phyloP scores from a whole-genome alignment of 2,329 filamentous ascomycete species.

The Lojkania enalia region DNA sequence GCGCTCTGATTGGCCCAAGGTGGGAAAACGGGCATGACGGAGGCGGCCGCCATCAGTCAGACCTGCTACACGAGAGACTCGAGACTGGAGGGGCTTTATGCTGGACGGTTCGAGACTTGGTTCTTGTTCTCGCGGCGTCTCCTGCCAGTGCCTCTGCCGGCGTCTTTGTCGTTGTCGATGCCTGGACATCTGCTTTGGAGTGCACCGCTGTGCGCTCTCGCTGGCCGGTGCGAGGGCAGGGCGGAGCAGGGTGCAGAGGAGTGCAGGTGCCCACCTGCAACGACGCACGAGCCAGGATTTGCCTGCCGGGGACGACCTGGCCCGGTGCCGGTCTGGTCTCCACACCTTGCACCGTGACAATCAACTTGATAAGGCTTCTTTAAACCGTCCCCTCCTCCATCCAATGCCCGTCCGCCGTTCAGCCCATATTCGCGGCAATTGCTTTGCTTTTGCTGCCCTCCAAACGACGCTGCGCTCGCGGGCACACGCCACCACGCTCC shows the following conservation, averaged over 20 bases:
- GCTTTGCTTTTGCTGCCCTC: slow-evolving; percentile 11
- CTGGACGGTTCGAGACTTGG: no score
- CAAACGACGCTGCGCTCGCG: slow-evolving; percentile 20
- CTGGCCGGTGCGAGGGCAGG: neutral
- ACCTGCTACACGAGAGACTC: slow-evolving; percentile 10
- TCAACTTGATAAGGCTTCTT: slow-evolving; percentile 36
- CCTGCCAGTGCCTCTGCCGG: neutral
- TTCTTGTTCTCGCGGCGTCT: no score
- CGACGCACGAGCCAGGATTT: slow-evolving; percentile 5
- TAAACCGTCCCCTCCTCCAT: slow-evolving; percentile 19
- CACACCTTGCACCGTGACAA: slow-evolving; percentile 23
- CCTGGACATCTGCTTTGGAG: neutral
- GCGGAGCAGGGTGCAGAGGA: neutral
- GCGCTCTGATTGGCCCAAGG: slow-evolving; percentile 20
- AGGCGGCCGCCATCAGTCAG: slow-evolving; percentile 4
- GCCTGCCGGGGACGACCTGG: slow-evolving; percentile 11
- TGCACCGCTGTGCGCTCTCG: no score
- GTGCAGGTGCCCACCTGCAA: slow-evolving; percentile 3
- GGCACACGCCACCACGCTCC: slow-evolving; percentile 22
- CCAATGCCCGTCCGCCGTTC: slow-evolving; percentile 21
- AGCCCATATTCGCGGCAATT: slow-evolving; percentile 5
- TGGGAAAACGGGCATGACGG: slow-evolving; percentile 8
- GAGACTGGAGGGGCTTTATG: no score
- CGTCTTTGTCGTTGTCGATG: neutral
- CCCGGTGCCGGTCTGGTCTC: slow-evolving; percentile 17